Conservation (phyloP, 352 stramenopile genomes). For the Blastocystis sp. region DNA sequence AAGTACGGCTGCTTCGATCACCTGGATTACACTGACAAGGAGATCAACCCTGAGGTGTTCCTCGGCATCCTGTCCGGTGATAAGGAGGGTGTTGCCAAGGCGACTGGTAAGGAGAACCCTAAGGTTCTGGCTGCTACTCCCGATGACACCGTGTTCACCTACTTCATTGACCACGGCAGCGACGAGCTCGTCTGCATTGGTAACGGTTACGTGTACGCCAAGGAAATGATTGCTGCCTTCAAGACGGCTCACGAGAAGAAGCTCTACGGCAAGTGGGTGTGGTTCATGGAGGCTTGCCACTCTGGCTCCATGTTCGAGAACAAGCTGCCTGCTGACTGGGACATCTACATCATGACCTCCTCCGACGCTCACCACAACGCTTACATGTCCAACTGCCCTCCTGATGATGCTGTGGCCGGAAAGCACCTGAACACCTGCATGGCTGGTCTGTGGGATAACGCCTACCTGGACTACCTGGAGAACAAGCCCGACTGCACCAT, state of each 20-base stretch:
- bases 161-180: conserved; percentile 63
- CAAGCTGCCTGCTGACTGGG: conserved; percentile 16
- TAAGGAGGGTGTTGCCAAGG: conserved; percentile 1
- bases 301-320: conserved; percentile 57
- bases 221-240: background rate
- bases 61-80: conserved; percentile 30
- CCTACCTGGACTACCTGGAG: conserved; percentile 26
- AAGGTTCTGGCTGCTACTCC: conserved; percentile 20
- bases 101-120: conserved; percentile 46
- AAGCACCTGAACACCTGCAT: conserved; percentile 35
- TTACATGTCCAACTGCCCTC: conserved; percentile 51
- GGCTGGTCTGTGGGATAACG: conserved; percentile 39
- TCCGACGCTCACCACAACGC: conserved; percentile 16
- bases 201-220: background rate
- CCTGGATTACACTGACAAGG: conserved; percentile 36
- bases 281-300: conserved; percentile 59
- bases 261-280: conserved; percentile 31
- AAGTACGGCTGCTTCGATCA: conserved; percentile 12
- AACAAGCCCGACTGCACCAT: background rate
- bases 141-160: conserved; percentile 61
- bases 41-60: conserved; percentile 39
- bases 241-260: conserved; percentile 6
- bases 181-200: conserved; percentile 24
- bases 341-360: conserved; percentile 60
- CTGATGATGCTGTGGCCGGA: conserved; percentile 27